Evolutionary conservation across 2,329 filamentous ascomycete species (phyloP).

Genomic region (Plenodomus lindquistii): DNA sequence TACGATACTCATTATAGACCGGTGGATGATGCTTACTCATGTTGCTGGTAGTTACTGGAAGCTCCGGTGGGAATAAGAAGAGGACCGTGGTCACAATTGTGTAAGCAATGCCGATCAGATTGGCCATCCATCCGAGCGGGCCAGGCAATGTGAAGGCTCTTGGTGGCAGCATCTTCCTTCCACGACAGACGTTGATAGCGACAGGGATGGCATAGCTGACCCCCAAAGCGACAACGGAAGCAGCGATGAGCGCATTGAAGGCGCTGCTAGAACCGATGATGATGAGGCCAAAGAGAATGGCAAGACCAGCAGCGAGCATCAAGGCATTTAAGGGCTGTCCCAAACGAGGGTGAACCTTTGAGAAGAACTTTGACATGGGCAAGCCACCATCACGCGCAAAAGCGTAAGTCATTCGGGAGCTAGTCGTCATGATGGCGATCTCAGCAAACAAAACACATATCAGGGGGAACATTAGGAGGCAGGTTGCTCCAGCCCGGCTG

Average conservation of each 20-base stretch:
- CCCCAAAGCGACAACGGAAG: constrained; percentile 72
- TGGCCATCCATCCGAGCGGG: constrained; percentile 63
- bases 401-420: constrained; percentile 68
- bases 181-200: constrained; percentile 68
- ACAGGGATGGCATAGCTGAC: constrained; percentile 77
- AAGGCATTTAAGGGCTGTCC: constrained; percentile 70
- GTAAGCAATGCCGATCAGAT: constrained; percentile 65
- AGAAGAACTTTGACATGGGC: constrained; percentile 63
- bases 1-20: not conserved
- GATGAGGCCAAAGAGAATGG: constrained; percentile 70
- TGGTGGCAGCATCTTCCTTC: constrained; percentile 65
- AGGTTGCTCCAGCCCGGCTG: constrained; percentile 64
- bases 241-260: constrained; percentile 72
- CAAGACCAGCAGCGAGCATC: constrained; percentile 61
- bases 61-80: constrained; percentile 72
- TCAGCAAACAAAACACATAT: constrained; percentile 67
- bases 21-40: constrained; percentile 61
- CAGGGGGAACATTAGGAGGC: constrained; percentile 68
- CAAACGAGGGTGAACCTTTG: constrained; percentile 63
- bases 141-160: constrained; percentile 61
- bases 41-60: constrained; percentile 66
- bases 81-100: constrained; percentile 72
- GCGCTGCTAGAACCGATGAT: constrained; percentile 70
- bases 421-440: constrained; percentile 68
- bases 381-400: constrained; percentile 70